phyloP scores from a whole-genome alignment of 805 yeast genomes.

The Nakazawaea ishiwadae region DNA sequence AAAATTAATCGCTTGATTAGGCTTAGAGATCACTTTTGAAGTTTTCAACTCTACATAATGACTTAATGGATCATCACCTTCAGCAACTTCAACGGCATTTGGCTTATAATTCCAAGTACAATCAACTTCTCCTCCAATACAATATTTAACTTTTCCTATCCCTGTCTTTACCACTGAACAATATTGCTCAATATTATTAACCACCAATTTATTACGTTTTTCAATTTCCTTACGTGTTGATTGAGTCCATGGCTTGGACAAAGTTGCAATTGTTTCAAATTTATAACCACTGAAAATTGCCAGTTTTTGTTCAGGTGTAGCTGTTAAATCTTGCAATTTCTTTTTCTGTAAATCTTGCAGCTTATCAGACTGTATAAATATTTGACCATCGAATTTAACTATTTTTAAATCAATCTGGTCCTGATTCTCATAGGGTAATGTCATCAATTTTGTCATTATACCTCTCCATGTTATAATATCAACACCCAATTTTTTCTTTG shows the following conservation, averaged over 20 bases:
- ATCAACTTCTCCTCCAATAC: constrained; percentile 89
- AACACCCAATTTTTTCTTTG: constrained; percentile 41
- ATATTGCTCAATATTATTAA: constrained; percentile 73
- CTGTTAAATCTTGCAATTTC: constrained; percentile 23
- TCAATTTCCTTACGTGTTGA: constrained; percentile 66
- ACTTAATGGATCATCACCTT: constrained; percentile 41
- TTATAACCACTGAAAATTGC: constrained; percentile 72
- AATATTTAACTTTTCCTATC: constrained; percentile 62
- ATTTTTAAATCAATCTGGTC: constrained; percentile 51
- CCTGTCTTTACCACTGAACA: constrained; percentile 81
- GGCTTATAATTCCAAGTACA: constrained; percentile 83
- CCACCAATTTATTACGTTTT: constrained; percentile 51
- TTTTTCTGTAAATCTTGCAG: constrained; percentile 33
- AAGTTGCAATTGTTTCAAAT: constrained; percentile 75
- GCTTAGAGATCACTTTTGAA: constrained; percentile 46
- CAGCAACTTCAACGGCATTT: constrained; percentile 21
- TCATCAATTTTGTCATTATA: constrained; percentile 66
- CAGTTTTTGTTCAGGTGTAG: constrained; percentile 28
- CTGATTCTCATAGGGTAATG: constrained; percentile 50
- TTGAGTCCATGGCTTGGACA: constrained; percentile 71
- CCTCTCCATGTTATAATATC: constrained; percentile 87
- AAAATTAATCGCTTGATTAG: constrained; percentile 56
- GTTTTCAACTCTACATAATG: constrained; percentile 90
- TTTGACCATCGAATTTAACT: constrained; percentile 68
- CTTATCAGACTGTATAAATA: constrained; percentile 49